phyloP scores from a whole-genome alignment of 148 eudicot genomes.

The Diospyros kaki region DNA sequence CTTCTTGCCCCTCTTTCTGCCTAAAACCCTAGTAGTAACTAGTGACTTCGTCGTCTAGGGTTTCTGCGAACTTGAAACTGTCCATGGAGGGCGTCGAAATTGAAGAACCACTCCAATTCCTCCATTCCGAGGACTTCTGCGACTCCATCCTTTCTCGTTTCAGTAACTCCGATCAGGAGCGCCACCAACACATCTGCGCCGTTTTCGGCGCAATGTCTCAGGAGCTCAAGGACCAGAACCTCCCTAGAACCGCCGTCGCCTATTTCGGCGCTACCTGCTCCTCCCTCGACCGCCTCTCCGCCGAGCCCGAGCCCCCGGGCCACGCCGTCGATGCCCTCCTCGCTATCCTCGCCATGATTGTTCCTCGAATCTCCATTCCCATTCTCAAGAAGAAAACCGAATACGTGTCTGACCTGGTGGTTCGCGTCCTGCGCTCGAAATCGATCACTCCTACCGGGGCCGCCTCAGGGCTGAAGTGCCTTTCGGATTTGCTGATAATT shows the following conservation, averaged over 20 bases:
- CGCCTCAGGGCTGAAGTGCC: constrained; percentile 45
- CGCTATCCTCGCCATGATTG: constrained; percentile 40
- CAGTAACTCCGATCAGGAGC: constrained; percentile 35
- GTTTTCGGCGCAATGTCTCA: constrained; percentile 73
- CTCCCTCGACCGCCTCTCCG: constrained; percentile 50
- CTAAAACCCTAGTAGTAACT: constrained; percentile 3
- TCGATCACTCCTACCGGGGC: constrained; percentile 25
- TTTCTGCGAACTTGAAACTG: neutral
- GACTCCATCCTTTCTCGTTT: constrained; percentile 36
- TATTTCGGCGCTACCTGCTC: constrained; percentile 71
- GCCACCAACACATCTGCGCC: constrained; percentile 67
- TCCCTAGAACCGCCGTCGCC: constrained; percentile 50
- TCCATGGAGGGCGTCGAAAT: constrained; percentile 37
- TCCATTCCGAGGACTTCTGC: constrained; percentile 42
- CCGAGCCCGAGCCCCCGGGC: constrained; percentile 26
- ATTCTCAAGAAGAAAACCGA: constrained; percentile 40
- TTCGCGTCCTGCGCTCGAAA: constrained; percentile 25
- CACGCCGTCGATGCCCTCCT: constrained; percentile 48
- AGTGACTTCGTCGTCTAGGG: neutral
- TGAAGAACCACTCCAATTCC: constrained; percentile 13
- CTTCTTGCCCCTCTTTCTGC: neutral
- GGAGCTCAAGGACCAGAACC: constrained; percentile 52
- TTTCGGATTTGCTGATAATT: constrained; percentile 34
- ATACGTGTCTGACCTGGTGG: constrained; percentile 36
- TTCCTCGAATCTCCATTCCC: constrained; percentile 30